Evolutionary conservation across 2,329 filamentous ascomycete species (phyloP).

Genomic region (Claviceps capensis): DNA sequence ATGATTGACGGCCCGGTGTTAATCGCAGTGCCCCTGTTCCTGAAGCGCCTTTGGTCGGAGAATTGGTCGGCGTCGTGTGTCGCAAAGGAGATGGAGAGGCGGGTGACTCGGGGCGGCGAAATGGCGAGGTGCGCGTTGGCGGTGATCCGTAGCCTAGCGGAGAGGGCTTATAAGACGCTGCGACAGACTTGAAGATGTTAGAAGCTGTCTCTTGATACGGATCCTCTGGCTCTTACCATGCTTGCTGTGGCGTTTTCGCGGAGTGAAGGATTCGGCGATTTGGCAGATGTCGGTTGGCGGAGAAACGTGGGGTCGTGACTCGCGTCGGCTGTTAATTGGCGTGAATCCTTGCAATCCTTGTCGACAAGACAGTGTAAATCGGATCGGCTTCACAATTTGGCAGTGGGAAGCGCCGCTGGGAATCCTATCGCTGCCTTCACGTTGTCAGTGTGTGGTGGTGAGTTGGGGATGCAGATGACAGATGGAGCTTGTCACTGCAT

Average conservation of each 20-base stretch:
- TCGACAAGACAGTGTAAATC: background rate
- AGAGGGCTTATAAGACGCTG: constrained; percentile 52
- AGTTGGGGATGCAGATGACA: background rate
- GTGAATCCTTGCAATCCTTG: background rate
- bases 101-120: constrained; percentile 47
- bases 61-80: constrained; percentile 49
- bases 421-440: background rate
- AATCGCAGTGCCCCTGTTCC: constrained; percentile 17
- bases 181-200: constrained; percentile 33
- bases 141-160: constrained; percentile 58
- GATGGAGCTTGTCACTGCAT: background rate
- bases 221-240: constrained; percentile 16
- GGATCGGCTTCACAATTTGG: background rate
- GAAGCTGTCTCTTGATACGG: constrained; percentile 11
- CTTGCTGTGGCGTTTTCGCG: constrained; percentile 7
- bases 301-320: constrained; percentile 7
- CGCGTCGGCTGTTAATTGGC: background rate
- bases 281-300: constrained; percentile 10
- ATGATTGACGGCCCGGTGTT: constrained; percentile 21
- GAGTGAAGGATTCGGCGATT: background rate
- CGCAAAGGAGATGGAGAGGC: constrained; percentile 52
- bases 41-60: constrained; percentile 36
- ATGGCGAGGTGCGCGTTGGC: constrained; percentile 45
- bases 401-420: background rate
- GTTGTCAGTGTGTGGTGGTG: background rate